Base-by-base conservation (phyloP, 768 basidiomycete species). In the Coprinopsis cinerea region DNA sequence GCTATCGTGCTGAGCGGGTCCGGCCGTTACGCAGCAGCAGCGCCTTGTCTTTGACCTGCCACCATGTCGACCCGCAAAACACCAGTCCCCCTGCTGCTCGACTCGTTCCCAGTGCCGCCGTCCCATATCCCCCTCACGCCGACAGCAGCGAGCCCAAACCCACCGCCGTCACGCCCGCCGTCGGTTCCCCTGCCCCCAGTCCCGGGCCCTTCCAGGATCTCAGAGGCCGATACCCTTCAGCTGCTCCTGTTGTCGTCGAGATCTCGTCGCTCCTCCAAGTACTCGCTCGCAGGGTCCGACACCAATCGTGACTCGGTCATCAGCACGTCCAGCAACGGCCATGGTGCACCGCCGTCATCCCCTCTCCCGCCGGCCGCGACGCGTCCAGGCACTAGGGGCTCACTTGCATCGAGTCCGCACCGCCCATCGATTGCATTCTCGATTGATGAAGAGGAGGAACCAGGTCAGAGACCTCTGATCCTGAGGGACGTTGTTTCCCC, bases 131-230 rank as follows among this genome's bases (percentile, higher is more conserved):
- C 72, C 1, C 40, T 59, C 2, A 60, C 65, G 0, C 62, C 68
- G 35, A 24, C 36, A 32, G 36, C 65, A 61, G 23, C 65, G 54
- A 47, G 60, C n/a, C 24, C 57, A 44, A 79, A 81, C 48, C 83
- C 82, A 0, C 82, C 83, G 0, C 81, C 76, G 0, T 79, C 78
- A 0, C 69, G 66, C 1, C 84, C 83, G 0, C 84, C 84, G 0
- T 64, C 71, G 0, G 57, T 69, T 0, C 83, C 85, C 0, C 73
- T 86, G 2, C 85, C 85, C 0, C 82, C 85, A 2, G 56, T 86
- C 1, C 85, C 85, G 0, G 82, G 79, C 1, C 79, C 79, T 0
- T 81, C 81, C 1, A 70, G 78, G 17, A 69, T 81, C 22, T 71
- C 80, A 2, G 69, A 73, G 50, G 62, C 73, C 30, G 79, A 76